Base-by-base conservation (phyloP, 768 basidiomycete genomes). In the Tremella yokohamensis region DNA sequence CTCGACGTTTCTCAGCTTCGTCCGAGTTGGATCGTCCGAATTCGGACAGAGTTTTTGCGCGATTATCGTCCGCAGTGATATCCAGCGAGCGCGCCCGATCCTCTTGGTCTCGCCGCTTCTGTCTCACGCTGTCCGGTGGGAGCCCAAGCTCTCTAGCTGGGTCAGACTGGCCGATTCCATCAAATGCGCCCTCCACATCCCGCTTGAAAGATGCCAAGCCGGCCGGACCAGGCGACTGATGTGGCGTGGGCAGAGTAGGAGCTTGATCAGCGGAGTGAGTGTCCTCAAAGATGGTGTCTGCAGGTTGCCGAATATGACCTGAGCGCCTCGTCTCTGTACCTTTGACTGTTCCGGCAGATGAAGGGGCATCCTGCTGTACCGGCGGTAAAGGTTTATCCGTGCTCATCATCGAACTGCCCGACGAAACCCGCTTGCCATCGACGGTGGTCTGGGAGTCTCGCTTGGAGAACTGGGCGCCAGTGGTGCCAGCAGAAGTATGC, bases 121-220 rank as follows among this genome's bases (percentile, higher is more conserved):
- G 18, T 25, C 58, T 26, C 48, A 65, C 8, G 44, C 61, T 65
- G 40, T 66, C 65, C 12, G 70, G 68, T 1, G 74, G 65, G 9
- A 76, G 54, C 3, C 75, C 75, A 16, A 76, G 48, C 47, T 73
- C 75, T 42, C 50, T 56, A 0, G 73, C 70, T 4, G 70, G 65
- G 12, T 68, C 57, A 16, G 60, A 53, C 38, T 68, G 58, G 0
- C 73, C 71, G 55, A 73, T 70, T n/a, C 59, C 55, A 11, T 70
- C 71, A 13, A 76, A 40, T 54, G 69, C 65, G 13, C 66, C 72
- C 22, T 63, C 68, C 18, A 76, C 64, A 24, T 70, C 64, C 26
- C 68, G 52, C 16, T 63, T 62, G 63, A 72, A 72, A 12, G 58
- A 62, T n/a, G n/a, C 42, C 42, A 45, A 8, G 8, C n/a, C 22